Percentiles rank a stretch among this genome's conserved stretches.
Conservation (phyloP, 352 stramenopile species). For the Globisporangium rhizosaccharum region DNA sequence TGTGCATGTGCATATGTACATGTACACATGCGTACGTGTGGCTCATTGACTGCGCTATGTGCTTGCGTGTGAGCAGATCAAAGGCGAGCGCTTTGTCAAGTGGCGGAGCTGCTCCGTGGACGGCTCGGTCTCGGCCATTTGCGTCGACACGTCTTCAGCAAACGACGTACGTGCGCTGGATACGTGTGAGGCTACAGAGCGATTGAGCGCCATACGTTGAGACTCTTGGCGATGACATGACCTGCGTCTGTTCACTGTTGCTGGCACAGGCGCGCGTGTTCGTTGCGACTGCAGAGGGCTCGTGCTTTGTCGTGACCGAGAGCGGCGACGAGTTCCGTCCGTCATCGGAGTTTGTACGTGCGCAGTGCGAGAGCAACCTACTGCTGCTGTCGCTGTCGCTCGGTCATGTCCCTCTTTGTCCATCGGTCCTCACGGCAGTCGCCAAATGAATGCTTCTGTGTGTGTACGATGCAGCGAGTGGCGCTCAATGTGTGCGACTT, state of each 20-base stretch:
- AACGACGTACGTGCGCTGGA: constrained; percentile 28
- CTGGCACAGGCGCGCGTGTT: constrained; percentile 46
- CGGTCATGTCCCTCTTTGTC: not conserved
- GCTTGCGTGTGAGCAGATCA: constrained; percentile 26
- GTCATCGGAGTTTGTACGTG: constrained; percentile 60
- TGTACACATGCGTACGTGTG: no score
- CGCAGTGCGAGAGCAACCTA: no score
- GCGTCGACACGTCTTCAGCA: constrained; percentile 30
- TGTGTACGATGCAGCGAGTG: constrained; percentile 28
- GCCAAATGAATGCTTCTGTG: not conserved
- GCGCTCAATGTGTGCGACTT: constrained; percentile 67
- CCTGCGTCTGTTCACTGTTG: no score
- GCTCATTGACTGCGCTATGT: not conserved
- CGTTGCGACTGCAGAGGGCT: constrained; percentile 67
- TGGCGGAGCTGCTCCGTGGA: constrained; percentile 57
- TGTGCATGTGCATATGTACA: no score
- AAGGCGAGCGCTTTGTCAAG: constrained; percentile 39
- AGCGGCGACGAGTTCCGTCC: constrained; percentile 45
- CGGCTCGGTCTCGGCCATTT: constrained; percentile 69
- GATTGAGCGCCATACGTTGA: not conserved
- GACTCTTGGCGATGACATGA: no score
- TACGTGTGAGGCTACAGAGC: not conserved
- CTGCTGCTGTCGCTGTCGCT: not conserved
- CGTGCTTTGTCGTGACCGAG: constrained; percentile 54
- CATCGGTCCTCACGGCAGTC: not conserved